A percentile compares a stretch with the other conserved stretches of the same genome.
phyloP scores from a whole-genome alignment of 768 basidiomycete genomes.

The Hortiboletus campestris region DNA sequence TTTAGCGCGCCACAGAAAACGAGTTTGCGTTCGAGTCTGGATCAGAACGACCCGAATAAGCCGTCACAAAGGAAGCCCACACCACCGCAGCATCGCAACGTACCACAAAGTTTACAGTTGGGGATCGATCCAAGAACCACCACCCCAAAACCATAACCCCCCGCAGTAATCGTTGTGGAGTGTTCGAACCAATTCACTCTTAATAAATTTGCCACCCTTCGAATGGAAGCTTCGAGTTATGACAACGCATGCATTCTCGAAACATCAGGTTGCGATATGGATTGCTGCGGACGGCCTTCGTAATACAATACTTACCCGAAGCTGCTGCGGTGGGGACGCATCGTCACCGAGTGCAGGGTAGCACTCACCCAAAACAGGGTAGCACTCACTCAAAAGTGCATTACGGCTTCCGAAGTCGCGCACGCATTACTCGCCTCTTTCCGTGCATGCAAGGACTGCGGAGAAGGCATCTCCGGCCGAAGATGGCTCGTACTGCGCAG shows the following conservation, averaged over 20 bases:
- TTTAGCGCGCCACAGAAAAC: not conserved
- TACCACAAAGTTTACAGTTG: too few relatives aligned
- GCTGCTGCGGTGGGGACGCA: not conserved
- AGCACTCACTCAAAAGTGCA: not conserved
- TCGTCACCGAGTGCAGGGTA: not conserved
- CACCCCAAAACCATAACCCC: not conserved
- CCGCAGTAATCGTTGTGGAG: not conserved
- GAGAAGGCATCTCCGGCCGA: conserved; percentile 2
- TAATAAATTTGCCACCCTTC: not conserved
- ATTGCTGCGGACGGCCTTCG: not conserved
- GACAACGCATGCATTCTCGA: not conserved
- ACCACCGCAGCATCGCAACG: too few relatives aligned
- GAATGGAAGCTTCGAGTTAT: not conserved
- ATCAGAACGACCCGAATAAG: not conserved
- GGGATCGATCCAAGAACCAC: not conserved
- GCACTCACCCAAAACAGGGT: not conserved
- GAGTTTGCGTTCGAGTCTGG: not conserved
- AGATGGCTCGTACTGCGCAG: not conserved
- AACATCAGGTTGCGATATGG: not conserved
- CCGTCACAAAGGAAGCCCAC: too few relatives aligned
- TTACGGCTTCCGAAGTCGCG: not conserved
- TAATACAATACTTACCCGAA: not conserved
- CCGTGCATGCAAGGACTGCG: conserved; percentile 1
- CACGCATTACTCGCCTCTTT: not conserved
- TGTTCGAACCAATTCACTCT: too few relatives aligned